A percentile compares a stretch with the other conserved stretches of the same genome.
phyloP scores from a whole-genome alignment of 2,329 filamentous ascomycete genomes.

The Alternaria sp. region DNA sequence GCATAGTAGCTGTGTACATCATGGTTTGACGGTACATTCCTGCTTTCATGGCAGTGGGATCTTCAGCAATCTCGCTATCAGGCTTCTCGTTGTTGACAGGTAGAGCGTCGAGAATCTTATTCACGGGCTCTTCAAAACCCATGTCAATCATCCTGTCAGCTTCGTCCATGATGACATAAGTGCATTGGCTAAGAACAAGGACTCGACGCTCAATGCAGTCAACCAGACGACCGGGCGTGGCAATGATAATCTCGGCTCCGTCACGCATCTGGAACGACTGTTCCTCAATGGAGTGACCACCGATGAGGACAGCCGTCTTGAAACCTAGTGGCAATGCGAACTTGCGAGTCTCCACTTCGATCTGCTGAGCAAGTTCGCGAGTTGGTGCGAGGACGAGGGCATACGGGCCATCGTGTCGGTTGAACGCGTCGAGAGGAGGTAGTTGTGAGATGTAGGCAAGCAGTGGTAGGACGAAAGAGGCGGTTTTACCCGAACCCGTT shows the following conservation, averaged over 20 bases:
- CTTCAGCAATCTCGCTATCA: slow-evolving; percentile 88
- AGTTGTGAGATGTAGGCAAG: slow-evolving; percentile 94
- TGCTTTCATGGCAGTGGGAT: slow-evolving; percentile 81
- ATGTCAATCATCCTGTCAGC: slow-evolving; percentile 99
- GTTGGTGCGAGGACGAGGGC: slow-evolving; percentile 97
- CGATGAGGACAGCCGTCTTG: slow-evolving; percentile 95
- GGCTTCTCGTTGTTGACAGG: slow-evolving; percentile 95
- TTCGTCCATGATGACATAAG: slow-evolving; percentile 99
- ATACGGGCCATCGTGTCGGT: slow-evolving; percentile 94
- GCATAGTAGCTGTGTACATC: slow-evolving; percentile 99
- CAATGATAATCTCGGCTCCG: slow-evolving; percentile 96
- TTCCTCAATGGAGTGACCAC: slow-evolving; percentile 93
- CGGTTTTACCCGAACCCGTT: slow-evolving; percentile 98
- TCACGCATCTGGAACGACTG: slow-evolving; percentile 89
- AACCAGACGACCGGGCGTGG: slow-evolving; percentile 95
- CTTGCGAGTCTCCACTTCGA: slow-evolving; percentile 90
- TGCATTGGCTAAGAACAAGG: slow-evolving; percentile 92
- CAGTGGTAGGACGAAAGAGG: slow-evolving; percentile 88
- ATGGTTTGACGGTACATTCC: slow-evolving; percentile 95
- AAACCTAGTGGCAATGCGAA: slow-evolving; percentile 91
- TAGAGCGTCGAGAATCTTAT: slow-evolving; percentile 94
- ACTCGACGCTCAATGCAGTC: slow-evolving; percentile 95
- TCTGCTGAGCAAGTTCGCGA: slow-evolving; percentile 96
- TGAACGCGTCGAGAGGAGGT: slow-evolving; percentile 80
- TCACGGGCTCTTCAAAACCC: slow-evolving; percentile 96